Percentiles rank a stretch among this genome's conserved stretches.
These are phyloP conservation scores for Termitomyces sp. DNA, from an alignment of 768 basidiomycete genomes.

Conservation along the genomic window DNA sequence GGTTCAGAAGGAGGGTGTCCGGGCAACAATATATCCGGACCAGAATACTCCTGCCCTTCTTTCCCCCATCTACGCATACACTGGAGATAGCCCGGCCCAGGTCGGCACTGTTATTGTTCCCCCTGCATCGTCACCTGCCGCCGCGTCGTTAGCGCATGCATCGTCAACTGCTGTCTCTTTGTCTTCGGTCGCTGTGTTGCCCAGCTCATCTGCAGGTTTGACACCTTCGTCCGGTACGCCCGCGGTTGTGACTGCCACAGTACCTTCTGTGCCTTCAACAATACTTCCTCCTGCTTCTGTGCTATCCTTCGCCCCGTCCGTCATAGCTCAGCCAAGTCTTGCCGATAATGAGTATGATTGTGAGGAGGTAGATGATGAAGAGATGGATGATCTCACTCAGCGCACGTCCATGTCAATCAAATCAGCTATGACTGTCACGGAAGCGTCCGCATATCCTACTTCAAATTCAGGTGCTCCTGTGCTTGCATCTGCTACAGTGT, in stretches of 20 bases:
- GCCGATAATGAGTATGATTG: background rate
- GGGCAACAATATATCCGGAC: conserved; percentile 27
- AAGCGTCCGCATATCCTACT: background rate
- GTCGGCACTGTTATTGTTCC: conserved; percentile 24
- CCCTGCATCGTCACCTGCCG: conserved; percentile 8
- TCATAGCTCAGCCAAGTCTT: background rate
- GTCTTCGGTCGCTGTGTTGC: background rate
- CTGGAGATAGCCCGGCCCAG: conserved; percentile 31
- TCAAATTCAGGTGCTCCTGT: background rate
- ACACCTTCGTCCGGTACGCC: background rate
- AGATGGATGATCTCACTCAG: background rate
- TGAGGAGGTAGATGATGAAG: background rate
- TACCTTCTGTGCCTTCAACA: background rate
- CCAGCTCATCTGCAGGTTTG: background rate
- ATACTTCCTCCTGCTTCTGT: background rate
- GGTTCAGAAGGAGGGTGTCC: conserved; percentile 30
- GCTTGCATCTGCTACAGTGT: background rate
- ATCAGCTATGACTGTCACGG: background rate
- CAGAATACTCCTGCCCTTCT: conserved; percentile 33
- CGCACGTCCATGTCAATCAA: background rate
- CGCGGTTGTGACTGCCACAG: background rate
- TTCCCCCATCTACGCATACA: conserved; percentile 41
- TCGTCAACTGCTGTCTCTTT: background rate
- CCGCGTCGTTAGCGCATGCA: background rate
- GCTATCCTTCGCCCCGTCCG: background rate